These are phyloP conservation scores for Phytophthora vignae DNA, from an alignment of 352 stramenopile genomes.

Conservation along the genomic window DNA sequence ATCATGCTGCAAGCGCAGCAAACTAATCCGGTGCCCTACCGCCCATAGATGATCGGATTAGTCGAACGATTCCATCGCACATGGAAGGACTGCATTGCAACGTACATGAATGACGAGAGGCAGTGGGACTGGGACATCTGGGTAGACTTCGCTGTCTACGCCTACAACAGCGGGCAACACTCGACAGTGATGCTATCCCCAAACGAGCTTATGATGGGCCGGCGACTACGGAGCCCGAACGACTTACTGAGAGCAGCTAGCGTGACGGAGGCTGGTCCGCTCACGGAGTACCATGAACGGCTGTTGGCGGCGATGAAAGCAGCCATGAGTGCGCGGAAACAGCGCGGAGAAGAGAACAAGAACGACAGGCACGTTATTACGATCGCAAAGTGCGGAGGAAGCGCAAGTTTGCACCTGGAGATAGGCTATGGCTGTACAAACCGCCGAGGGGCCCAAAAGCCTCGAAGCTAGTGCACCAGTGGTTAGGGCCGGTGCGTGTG, in stretches of 20 bases:
- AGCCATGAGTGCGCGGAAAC: background rate
- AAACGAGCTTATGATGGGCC: no score
- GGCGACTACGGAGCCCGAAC: background rate
- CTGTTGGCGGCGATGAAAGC: background rate
- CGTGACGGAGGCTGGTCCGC: background rate
- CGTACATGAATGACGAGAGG: no score
- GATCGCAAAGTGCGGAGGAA: background rate
- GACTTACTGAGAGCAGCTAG: background rate
- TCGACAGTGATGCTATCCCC: no score
- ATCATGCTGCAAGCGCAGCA: no score
- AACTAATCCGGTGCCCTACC: no score
- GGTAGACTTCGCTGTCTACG: no score
- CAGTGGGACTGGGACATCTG: no score
- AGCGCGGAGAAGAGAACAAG: background rate
- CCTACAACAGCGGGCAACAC: no score
- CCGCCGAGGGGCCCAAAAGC: background rate
- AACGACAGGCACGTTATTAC: background rate
- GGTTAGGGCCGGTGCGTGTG: background rate
- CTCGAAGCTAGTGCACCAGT: constrained; percentile 3
- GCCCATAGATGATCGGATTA: no score
- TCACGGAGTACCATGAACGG: background rate
- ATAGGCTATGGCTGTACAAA: background rate
- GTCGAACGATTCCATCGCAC: no score
- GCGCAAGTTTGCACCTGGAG: background rate
- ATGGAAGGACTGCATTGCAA: no score